Evolutionary conservation across 2,329 filamentous ascomycete genomes (phyloP).

Genomic region (Lachnellula hyalina): DNA sequence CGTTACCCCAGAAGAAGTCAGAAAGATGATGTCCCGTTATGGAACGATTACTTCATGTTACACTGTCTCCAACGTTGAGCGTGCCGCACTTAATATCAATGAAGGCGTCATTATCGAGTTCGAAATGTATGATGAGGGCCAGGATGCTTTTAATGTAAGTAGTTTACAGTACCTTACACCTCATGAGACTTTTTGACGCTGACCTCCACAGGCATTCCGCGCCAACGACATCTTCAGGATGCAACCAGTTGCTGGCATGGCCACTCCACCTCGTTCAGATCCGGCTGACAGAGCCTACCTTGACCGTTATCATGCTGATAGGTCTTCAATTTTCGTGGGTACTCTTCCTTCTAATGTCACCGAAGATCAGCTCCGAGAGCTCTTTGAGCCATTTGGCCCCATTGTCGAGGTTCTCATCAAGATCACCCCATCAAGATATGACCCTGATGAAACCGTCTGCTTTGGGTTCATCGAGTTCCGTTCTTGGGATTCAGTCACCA

Average conservation of each 20-base stretch:
- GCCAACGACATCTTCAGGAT: conserved; percentile 29
- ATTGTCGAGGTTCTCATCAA: conserved; percentile 33
- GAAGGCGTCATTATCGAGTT: conserved; percentile 44
- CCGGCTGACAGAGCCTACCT: conserved; percentile 23
- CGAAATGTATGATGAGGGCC: conserved; percentile 44
- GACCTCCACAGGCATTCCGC: conserved; percentile 22
- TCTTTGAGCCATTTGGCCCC: conserved; percentile 37
- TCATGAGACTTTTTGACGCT: background rate
- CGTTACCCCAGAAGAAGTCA: conserved; percentile 41
- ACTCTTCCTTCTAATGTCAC: conserved; percentile 37
- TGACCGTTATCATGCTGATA: conserved; percentile 38
- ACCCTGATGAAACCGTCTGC: conserved; percentile 25
- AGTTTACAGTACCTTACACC: background rate
- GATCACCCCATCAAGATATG: conserved; percentile 27
- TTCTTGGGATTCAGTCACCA: conserved; percentile 17
- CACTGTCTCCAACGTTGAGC: conserved; percentile 21
- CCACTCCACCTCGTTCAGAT: conserved; percentile 11
- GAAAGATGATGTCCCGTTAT: conserved; percentile 37
- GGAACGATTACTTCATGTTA: conserved; percentile 37
- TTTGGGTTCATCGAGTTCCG: conserved; percentile 34
- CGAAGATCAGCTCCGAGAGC: conserved; percentile 33
- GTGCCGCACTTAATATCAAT: conserved; percentile 24
- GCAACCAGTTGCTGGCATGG: conserved; percentile 32
- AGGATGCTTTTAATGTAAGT: conserved; percentile 46
- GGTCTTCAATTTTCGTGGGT: conserved; percentile 44